Base-by-base conservation (phyloP, 805 yeast species). In the Sungouiozyma ichnusensis region DNA sequence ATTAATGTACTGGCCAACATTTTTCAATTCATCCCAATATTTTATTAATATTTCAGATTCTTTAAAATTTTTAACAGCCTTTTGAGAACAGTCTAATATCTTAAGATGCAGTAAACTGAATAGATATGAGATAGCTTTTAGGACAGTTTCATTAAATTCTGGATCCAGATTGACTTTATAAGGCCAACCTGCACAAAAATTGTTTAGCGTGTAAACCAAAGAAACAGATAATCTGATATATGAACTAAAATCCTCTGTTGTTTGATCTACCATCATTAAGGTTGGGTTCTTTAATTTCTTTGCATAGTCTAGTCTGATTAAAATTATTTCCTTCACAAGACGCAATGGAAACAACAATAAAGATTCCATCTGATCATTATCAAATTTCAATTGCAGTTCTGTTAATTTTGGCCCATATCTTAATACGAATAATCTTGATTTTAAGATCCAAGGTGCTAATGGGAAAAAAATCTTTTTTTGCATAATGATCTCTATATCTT, bases 231-330 rank as follows among this genome's bases (percentile, higher is more conserved):
- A 67, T 36, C 75, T 72, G 44, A 90, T 74, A 57, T 86, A 86
- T 2, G 79, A 72, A 50, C 79, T 79, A 57, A 90, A 82, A 58
- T 86, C 95, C 36, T 78, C 87, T 46, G 90, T 76, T 73, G 86
- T 81, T 62, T 88, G 96, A 62, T 92, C 98, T 51, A 92, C 85
- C 81, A 87, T 85, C 87, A 86, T 83, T 78, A 88, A 76, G 0
- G 97, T 87, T 1, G 96, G 95, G 52, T 82, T 84, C 42, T 73
- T 76, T 39, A 90, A 64, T 54, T 81, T 82, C 57, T 74, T 72
- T 2, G 97, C 95, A 56, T 85, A 87, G 2, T 72, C 68, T 36
- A 90, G 67, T 50, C 97, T 72, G 33, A 84, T 73, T 32, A 73
- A 72, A 36, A 90, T 81, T 40, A 85, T 74, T 52, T 85, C 95